Evolutionary conservation across 495 filamentous ascomycete species (phyloP).

Genomic region (Talaromyces ruber): DNA sequence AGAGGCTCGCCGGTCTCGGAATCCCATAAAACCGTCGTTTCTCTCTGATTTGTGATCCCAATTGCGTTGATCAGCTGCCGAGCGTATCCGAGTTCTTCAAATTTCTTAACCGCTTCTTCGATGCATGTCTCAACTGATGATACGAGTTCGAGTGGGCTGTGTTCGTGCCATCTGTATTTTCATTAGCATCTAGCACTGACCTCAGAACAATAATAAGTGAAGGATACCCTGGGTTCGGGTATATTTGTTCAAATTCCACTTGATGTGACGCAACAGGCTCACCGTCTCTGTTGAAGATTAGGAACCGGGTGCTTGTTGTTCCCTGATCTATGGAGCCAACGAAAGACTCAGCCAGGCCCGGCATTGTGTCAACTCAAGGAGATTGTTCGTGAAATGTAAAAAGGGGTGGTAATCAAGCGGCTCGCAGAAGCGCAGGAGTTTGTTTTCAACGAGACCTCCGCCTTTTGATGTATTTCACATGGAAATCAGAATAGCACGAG

Average conservation of each 20-base stretch:
- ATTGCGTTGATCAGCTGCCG: conserved; percentile 66
- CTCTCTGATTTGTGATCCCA: conserved; percentile 92
- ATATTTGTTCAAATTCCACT: conserved; percentile 82
- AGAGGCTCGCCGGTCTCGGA: conserved; percentile 74
- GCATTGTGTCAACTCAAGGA: conserved; percentile 5
- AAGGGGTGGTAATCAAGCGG: background rate
- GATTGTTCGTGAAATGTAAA: background rate
- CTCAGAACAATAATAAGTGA: background rate
- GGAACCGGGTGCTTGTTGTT: conserved; percentile 84
- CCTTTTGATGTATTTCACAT: background rate
- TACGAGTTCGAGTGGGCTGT: conserved; percentile 74
- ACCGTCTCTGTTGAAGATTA: conserved; percentile 78
- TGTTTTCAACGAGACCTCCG: background rate
- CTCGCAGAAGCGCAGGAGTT: background rate
- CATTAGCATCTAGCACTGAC: conserved; percentile 6
- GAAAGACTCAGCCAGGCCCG: conserved; percentile 25
- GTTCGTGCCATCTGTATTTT: conserved; percentile 76
- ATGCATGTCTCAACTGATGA: conserved; percentile 77
- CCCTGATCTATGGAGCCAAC: conserved; percentile 83
- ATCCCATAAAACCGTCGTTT: conserved; percentile 93
- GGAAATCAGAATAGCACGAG: background rate
- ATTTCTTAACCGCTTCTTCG: conserved; percentile 62
- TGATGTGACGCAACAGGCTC: conserved; percentile 81
- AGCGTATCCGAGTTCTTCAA: conserved; percentile 57
- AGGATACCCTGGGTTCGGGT: conserved; percentile 76